Conservation (phyloP, 495 filamentous ascomycete species). For the Baudoinia panamericana region DNA sequence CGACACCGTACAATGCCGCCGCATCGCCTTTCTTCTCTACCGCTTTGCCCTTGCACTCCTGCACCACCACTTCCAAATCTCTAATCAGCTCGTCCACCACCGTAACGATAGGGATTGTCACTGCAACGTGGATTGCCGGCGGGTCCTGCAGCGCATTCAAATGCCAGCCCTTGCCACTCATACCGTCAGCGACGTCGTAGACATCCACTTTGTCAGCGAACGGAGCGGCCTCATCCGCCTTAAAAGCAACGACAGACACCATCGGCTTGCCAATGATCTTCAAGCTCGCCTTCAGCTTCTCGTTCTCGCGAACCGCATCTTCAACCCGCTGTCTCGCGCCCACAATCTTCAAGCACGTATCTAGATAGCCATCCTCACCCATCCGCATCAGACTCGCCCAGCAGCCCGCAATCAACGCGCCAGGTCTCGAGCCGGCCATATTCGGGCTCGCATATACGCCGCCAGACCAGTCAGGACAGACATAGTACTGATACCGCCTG, state of each 20-base stretch:
- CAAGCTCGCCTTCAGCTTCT: conserved; percentile 54
- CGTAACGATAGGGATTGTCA: conserved; percentile 72
- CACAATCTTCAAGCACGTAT: conserved; percentile 74
- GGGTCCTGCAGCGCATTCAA: conserved; percentile 87
- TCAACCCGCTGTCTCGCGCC: conserved; percentile 77
- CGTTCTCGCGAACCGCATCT: conserved; percentile 51
- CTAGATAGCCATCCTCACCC: conserved; percentile 80
- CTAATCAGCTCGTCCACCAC: conserved; percentile 63
- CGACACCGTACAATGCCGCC: conserved; percentile 86
- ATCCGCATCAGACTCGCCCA: conserved; percentile 83
- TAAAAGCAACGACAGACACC: conserved; percentile 82
- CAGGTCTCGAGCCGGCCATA: conserved; percentile 81
- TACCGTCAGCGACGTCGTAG: conserved; percentile 37
- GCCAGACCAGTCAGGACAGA: conserved; percentile 87
- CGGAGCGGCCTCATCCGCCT: conserved; percentile 31
- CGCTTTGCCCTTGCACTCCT: conserved; percentile 58
- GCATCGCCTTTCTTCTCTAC: conserved; percentile 56
- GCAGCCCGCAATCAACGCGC: conserved; percentile 84
- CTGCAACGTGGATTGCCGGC: conserved; percentile 91
- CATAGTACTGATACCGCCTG: conserved; percentile 85
- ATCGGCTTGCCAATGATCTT: conserved; percentile 73
- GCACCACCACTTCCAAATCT: conserved; percentile 67
- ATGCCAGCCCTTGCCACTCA: conserved; percentile 81
- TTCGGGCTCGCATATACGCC: conserved; percentile 89
- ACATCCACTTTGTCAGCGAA: conserved; percentile 40